Evolutionary conservation across 495 filamentous ascomycete genomes (phyloP), one percentile per base, ranked within the genome.

Genomic region (Tirmania nivea): DNA sequence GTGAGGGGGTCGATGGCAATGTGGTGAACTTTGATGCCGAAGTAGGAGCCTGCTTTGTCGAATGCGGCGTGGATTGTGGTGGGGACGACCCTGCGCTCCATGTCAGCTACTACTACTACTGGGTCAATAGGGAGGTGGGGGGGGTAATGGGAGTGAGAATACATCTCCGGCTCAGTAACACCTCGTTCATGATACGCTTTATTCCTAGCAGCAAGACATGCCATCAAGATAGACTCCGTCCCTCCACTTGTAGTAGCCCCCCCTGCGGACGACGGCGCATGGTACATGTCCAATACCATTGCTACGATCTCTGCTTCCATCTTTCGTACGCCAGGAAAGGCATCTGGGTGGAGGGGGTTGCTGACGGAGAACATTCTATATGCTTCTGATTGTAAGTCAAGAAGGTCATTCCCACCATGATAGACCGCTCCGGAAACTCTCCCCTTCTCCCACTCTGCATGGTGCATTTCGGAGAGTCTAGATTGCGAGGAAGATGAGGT

Each of bases 261-360:
- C 34, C 81, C 89, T 17, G 79, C 86, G 52, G 77, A 80, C 2
- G 74, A 65, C 34, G 92, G 88, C n/a, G 82, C 86, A 66, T 94
- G 85, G 72, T 95, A 99, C 67, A 99, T 70, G 35, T 76, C 73
- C 45, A 95, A 57, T 68, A 79, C 86, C 90, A 99, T 99, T 54
- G 87, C 80, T 42, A 99, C 90, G 63, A 96, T 74, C 71, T 99
- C 90, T 34, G 90, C 89, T 69, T 99, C 90, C 90, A 99, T 99
- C 72, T 99, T 99, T 60, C 90, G 73, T 34, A 99, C 87, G 36
- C 88, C 90, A 45, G 90, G 90, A 69, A 99, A 99, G 37, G 96
- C 87, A 70, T 99, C 90, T 35, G 90, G 90, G 69, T 99, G 90
- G 59, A 99, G 83, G n/a, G 90, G 90, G 67, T 99, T 99, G n/a